These are phyloP conservation scores for Barnettozyma sucrosica DNA, from an alignment of 805 yeast genomes.

Conservation along the genomic window DNA sequence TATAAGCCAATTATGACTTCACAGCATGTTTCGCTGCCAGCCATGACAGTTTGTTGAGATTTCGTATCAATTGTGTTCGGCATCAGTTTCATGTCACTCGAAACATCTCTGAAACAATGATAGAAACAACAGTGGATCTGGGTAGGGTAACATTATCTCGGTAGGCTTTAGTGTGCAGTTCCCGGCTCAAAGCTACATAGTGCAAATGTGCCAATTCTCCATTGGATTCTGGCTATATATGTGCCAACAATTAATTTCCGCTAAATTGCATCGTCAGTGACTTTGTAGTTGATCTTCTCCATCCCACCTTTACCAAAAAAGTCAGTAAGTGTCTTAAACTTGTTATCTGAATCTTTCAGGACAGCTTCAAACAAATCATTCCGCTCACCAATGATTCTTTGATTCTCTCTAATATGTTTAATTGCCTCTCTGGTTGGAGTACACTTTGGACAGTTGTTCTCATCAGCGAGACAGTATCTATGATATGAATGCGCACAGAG, in stretches of 20 bases:
- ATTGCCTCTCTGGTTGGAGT: slow-evolving; percentile 64
- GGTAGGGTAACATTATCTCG: too few species aligned
- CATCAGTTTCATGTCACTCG: slow-evolving; percentile 5
- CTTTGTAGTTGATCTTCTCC: slow-evolving; percentile 33
- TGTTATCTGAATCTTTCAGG: slow-evolving; percentile 45
- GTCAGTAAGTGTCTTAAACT: slow-evolving; percentile 71
- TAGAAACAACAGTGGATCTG: too few species aligned
- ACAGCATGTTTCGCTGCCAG: background rate
- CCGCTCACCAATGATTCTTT: slow-evolving; percentile 55
- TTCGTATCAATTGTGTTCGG: background rate
- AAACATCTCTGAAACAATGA: slow-evolving; percentile 2
- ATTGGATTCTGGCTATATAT: background rate
- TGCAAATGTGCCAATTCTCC: background rate
- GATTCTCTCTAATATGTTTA: slow-evolving; percentile 49
- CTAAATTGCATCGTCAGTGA: slow-evolving; percentile 1
- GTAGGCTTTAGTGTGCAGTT: too few species aligned
- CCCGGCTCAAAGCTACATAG: too few species aligned
- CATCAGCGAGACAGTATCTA: slow-evolving; percentile 64
- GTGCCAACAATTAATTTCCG: background rate
- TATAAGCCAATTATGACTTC: background rate
- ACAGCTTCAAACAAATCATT: slow-evolving; percentile 57
- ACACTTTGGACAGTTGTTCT: slow-evolving; percentile 68
- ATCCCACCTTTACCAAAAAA: slow-evolving; percentile 86
- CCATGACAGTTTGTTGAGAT: background rate
- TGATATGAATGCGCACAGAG: slow-evolving; percentile 85